Evolutionary conservation across 768 basidiomycete genomes (phyloP).

Genomic region (Macrolepiota fuliginosa): DNA sequence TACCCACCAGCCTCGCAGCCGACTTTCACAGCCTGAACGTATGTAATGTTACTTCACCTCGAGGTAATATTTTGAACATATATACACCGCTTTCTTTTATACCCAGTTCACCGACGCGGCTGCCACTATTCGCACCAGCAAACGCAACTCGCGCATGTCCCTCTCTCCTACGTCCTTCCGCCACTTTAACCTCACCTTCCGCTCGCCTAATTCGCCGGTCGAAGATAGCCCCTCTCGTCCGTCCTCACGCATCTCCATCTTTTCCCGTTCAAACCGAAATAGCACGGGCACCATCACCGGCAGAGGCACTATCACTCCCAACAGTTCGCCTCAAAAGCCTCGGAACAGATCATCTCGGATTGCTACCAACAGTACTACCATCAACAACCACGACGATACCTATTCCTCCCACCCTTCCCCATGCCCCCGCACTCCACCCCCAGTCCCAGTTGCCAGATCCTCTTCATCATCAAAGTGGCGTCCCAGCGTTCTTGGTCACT

Average conservation of each 20-base stretch:
- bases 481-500: conserved; percentile 66
- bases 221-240: conserved; percentile 30
- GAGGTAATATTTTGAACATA: not conserved
- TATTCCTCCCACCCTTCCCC: conserved; percentile 51
- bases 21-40: conserved; percentile 2
- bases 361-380: not conserved
- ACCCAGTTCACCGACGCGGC: conserved; percentile 29
- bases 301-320: conserved; percentile 21
- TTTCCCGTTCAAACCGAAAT: conserved; percentile 36
- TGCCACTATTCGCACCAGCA: conserved; percentile 29
- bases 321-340: conserved; percentile 15
- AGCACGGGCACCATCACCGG: conserved; percentile 27
- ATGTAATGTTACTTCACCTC: not conserved
- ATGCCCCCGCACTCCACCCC: conserved; percentile 25
- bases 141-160: conserved; percentile 30
- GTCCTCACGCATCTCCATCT: conserved; percentile 44
- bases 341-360: not conserved
- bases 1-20: conserved; percentile 28
- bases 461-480: conserved; percentile 47
- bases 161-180: conserved; percentile 36
- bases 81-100: conserved; percentile 14
- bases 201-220: conserved; percentile 34
- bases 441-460: conserved; percentile 14
- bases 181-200: conserved; percentile 43
- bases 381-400: conserved; percentile 29